These are phyloP conservation scores for Boletellus ananiceps DNA, from an alignment of 768 basidiomycete genomes.

Conservation along the genomic window DNA sequence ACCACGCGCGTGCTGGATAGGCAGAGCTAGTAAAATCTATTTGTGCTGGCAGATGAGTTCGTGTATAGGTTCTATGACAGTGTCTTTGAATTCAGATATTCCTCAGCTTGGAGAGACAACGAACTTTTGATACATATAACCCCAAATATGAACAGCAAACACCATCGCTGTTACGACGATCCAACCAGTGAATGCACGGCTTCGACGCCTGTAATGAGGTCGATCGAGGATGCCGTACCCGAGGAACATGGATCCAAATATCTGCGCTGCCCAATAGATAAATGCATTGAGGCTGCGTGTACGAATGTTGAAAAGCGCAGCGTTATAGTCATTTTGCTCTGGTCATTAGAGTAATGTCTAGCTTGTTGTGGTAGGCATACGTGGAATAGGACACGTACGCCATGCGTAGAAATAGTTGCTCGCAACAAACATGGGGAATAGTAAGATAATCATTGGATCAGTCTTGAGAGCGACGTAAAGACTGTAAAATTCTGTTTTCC, in stretches of 20 bases:
- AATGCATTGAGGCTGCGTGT: conserved; percentile 76
- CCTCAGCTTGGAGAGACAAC: no score
- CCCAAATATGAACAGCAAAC: conserved; percentile 72
- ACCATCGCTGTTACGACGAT: conserved; percentile 57
- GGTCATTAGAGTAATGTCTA: not conserved
- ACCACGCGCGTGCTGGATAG: conserved; percentile 54
- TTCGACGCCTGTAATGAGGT: conserved; percentile 49
- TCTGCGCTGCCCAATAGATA: conserved; percentile 76
- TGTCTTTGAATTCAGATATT: no score
- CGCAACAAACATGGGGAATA: conserved; percentile 83
- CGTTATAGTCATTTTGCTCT: conserved; percentile 84
- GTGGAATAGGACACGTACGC: conserved; percentile 44
- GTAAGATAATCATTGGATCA: conserved; percentile 68
- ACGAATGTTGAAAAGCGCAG: conserved; percentile 72
- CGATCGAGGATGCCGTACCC: conserved; percentile 63
- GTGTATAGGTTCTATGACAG: conserved; percentile 49
- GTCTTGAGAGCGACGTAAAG: conserved; percentile 63
- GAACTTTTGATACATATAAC: conserved; percentile 71
- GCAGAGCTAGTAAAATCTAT: conserved; percentile 57
- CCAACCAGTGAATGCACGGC: conserved; percentile 73
- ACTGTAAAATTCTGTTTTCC: conserved; percentile 68
- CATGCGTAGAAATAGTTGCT: conserved; percentile 85
- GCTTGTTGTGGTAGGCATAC: not conserved
- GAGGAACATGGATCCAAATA: conserved; percentile 69
- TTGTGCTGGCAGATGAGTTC: conserved; percentile 36